Evolutionary conservation across 345 rosid species (phyloP).

Genomic region (Firmiana major): DNA sequence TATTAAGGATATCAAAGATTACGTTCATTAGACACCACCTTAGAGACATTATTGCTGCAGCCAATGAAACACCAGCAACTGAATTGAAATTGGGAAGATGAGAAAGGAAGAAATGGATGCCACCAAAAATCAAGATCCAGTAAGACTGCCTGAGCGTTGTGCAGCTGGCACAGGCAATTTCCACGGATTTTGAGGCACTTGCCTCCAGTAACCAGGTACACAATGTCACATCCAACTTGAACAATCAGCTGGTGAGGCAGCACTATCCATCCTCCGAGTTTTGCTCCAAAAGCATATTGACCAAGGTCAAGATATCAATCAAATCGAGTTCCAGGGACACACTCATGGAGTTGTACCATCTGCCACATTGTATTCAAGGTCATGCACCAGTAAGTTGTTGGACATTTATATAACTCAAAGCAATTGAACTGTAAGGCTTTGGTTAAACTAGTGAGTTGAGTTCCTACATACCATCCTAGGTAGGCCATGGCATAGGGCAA

Average conservation of each 20-base stretch:
- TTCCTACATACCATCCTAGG: conserved; percentile 70
- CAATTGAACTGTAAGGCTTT: neutral
- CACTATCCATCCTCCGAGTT: conserved; percentile 81
- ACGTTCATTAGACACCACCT: conserved; percentile 32
- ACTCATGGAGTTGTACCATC: conserved; percentile 88
- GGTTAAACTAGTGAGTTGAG: neutral
- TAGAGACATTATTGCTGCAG: conserved; percentile 90
- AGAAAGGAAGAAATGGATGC: conserved; percentile 83
- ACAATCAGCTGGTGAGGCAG: conserved; percentile 91
- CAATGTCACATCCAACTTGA: conserved; percentile 83
- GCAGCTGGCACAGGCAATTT: conserved; percentile 63
- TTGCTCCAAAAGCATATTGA: conserved; percentile 71
- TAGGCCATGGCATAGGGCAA: conserved; percentile 95
- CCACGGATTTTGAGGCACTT: conserved; percentile 78
- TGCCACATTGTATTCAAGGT: conserved; percentile 96
- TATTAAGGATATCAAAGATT: neutral
- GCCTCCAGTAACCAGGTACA: conserved; percentile 96
- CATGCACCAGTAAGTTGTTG: conserved; percentile 68
- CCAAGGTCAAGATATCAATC: conserved; percentile 88
- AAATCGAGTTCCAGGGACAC: conserved; percentile 82
- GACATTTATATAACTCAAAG: neutral
- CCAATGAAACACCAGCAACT: conserved; percentile 83
- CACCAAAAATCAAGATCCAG: conserved; percentile 86
- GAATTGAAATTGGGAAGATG: conserved; percentile 95
- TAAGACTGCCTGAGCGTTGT: conserved; percentile 64